A percentile compares a stretch with the other conserved stretches of the same genome.
phyloP scores from a whole-genome alignment of 169 alveolate species.

The Amoebophrya sp. region DNA sequence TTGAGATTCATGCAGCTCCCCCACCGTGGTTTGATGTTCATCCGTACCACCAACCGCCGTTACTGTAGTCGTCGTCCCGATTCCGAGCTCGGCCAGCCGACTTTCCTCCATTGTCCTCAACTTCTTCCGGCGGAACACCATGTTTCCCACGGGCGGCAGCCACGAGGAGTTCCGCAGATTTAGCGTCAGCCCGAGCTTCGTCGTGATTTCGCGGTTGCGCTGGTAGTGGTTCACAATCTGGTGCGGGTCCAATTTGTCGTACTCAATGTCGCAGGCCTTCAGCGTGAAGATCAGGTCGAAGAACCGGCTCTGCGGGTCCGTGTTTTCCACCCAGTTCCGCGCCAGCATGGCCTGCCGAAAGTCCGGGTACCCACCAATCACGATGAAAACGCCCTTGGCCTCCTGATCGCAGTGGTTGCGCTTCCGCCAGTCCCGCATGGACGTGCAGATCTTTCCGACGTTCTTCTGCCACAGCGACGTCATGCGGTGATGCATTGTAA shows the following conservation, averaged over 20 bases:
- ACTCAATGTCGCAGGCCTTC: neutral
- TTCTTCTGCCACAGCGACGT: neutral
- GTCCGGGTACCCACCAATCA: neutral
- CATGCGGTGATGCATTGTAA: neutral
- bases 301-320: neutral
- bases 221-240: neutral
- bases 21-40: no score
- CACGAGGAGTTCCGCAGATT: neutral
- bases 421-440: slow-evolving; percentile 21
- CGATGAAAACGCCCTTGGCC: neutral
- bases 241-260: neutral
- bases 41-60: no score
- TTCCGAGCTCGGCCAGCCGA: no score
- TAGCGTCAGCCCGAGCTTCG: neutral
- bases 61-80: no score
- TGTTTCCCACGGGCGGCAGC: slow-evolving; percentile 8
- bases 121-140: no score
- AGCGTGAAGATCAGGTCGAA: neutral
- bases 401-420: neutral
- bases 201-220: neutral
- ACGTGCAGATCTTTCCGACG: neutral
- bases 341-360: neutral
- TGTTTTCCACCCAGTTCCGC: neutral
- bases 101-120: no score
- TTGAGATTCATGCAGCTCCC: no score